Percentiles rank a stretch among this genome's conserved stretches.
Conservation (phyloP, 305 asterid genomes). For the Caryopteris hybrid region DNA sequence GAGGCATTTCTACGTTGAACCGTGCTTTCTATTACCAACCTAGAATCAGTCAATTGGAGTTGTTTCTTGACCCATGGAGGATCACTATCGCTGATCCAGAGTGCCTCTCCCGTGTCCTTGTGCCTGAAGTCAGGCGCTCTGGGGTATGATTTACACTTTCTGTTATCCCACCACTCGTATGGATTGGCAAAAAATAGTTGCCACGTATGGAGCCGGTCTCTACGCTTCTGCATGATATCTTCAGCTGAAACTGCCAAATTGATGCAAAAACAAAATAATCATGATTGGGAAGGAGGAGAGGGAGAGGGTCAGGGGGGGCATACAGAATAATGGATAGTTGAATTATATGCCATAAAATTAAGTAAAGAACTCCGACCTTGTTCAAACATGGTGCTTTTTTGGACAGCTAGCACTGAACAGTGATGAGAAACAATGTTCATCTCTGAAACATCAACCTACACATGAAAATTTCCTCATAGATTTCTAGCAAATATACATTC, state of each 20-base stretch:
- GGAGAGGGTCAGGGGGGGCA: too few species aligned
- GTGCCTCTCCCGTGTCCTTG: slow-evolving; percentile 68
- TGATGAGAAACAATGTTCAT: slow-evolving; percentile 49
- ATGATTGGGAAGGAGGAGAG: not conserved
- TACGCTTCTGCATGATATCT: slow-evolving; percentile 33
- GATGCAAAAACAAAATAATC: slow-evolving; percentile 2
- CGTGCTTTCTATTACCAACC: slow-evolving; percentile 19
- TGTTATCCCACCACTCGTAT: slow-evolving; percentile 69
- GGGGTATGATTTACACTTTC: slow-evolving; percentile 42
- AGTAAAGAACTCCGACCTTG: slow-evolving; percentile 10
- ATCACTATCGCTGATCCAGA: slow-evolving; percentile 53
- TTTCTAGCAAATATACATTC: not conserved
- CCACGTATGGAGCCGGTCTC: slow-evolving; percentile 68
- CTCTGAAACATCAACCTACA: slow-evolving; percentile 45
- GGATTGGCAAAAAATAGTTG: slow-evolving; percentile 72
- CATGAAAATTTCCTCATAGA: too few species aligned
- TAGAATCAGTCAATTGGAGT: slow-evolving; percentile 54
- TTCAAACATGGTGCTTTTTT: slow-evolving; percentile 26
- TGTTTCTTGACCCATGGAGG: slow-evolving; percentile 87
- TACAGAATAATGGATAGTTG: too few species aligned
- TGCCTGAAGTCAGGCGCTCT: slow-evolving; percentile 68
- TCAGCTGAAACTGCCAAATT: slow-evolving; percentile 28
- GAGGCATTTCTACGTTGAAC: slow-evolving; percentile 13
- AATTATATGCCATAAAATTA: too few species aligned
- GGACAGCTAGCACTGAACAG: slow-evolving; percentile 9